phyloP scores from a whole-genome alignment of 805 yeast species.

The Metschnikowia cerradonensis region DNA sequence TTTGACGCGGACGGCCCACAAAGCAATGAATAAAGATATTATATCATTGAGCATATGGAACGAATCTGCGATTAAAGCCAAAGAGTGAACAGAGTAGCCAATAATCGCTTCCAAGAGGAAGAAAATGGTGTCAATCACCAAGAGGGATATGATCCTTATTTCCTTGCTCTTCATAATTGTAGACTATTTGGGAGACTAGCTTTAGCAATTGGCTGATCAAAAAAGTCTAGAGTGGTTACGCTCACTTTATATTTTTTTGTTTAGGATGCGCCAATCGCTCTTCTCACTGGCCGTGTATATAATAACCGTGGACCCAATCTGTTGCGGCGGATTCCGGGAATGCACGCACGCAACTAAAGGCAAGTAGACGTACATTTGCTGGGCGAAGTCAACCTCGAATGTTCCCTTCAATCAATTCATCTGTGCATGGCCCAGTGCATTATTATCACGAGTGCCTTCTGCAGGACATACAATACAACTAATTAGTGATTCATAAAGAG shows the following conservation, averaged over 20 bases:
- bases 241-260: slow-evolving; percentile 1
- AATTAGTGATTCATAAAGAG: neutral
- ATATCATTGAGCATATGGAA: slow-evolving; percentile 98
- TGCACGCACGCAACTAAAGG: neutral
- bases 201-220: neutral
- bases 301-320: neutral
- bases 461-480: neutral
- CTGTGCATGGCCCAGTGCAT: neutral
- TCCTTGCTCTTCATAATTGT: slow-evolving; percentile 51
- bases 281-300: neutral
- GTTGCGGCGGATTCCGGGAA: neutral
- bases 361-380: neutral
- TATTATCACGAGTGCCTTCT: neutral
- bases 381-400: neutral
- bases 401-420: neutral
- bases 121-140: slow-evolving; percentile 74
- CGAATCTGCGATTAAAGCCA: slow-evolving; percentile 93
- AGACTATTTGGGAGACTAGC: neutral
- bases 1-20: slow-evolving; percentile 95
- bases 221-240: neutral
- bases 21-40: slow-evolving; percentile 80
- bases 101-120: slow-evolving; percentile 81
- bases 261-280: neutral
- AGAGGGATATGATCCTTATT: slow-evolving; percentile 63
- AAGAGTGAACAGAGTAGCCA: slow-evolving; percentile 89